A percentile compares a stretch with the other conserved stretches of the same genome.
Conservation (phyloP, 1,139 yeast species). For the Suhomyces chickasaworum region DNA sequence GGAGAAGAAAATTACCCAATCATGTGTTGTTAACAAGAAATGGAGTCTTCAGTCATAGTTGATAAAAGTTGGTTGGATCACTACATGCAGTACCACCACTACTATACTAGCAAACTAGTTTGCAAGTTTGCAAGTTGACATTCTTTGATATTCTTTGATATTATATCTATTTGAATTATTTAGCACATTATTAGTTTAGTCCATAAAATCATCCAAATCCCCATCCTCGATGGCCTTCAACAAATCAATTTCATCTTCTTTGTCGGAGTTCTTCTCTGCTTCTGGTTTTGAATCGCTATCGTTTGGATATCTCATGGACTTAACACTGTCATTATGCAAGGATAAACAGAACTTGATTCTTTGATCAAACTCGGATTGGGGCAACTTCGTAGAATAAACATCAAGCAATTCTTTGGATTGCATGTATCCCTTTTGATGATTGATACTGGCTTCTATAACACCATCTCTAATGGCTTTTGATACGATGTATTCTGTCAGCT, state of each 20-base stretch:
- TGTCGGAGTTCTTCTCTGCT: slow-evolving; percentile 28
- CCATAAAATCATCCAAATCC: slow-evolving; percentile 53
- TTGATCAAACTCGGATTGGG: slow-evolving; percentile 87
- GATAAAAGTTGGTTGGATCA: too few species aligned
- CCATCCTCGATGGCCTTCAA: slow-evolving; percentile 53
- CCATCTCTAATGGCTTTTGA: slow-evolving; percentile 97
- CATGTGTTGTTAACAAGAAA: too few species aligned
- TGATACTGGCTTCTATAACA: slow-evolving; percentile 92
- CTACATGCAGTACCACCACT: too few species aligned
- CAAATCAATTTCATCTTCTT: slow-evolving; percentile 48
- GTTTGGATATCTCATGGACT: slow-evolving; percentile 90
- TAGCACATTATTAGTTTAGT: slow-evolving; percentile 22
- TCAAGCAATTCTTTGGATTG: slow-evolving; percentile 86
- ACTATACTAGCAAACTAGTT: too few species aligned
- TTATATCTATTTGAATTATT: slow-evolving; percentile 1
- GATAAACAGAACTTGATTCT: slow-evolving; percentile 91
- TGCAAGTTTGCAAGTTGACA: too few species aligned
- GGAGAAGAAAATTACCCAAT: too few species aligned
- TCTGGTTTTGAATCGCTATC: slow-evolving; percentile 31
- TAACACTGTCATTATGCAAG: slow-evolving; percentile 88
- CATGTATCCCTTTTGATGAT: slow-evolving; percentile 90
- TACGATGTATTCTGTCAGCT: slow-evolving; percentile 94
- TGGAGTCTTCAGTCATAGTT: too few species aligned
- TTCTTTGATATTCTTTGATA: background rate
- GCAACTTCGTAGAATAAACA: slow-evolving; percentile 83